Percentiles rank a stretch among this genome's conserved stretches.
Evolutionary conservation across 805 yeast species (phyloP).

Genomic region (Kazachstania psychrophila): DNA sequence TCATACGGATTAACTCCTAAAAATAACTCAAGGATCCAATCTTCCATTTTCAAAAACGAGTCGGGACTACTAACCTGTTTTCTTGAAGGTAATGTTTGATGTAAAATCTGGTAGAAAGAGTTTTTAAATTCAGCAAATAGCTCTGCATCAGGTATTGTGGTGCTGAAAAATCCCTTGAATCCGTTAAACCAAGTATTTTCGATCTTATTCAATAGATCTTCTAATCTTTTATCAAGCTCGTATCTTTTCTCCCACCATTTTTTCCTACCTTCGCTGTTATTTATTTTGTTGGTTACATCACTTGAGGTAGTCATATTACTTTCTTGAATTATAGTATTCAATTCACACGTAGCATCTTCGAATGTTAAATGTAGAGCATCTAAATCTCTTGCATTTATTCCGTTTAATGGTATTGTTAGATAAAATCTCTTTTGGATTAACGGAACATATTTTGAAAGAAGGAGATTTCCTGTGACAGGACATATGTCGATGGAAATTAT

Average conservation of each 20-base stretch:
- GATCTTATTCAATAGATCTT: constrained; percentile 43
- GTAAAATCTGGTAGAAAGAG: constrained; percentile 34
- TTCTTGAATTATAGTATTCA: constrained; percentile 43
- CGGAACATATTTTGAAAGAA: constrained; percentile 39
- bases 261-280: constrained; percentile 49
- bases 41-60: constrained; percentile 33
- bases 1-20: constrained; percentile 35
- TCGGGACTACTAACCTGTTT: constrained; percentile 20
- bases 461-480: constrained; percentile 45
- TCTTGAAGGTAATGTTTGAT: constrained; percentile 43
- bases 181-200: constrained; percentile 74
- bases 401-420: constrained; percentile 50
- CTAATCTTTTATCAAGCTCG: constrained; percentile 47
- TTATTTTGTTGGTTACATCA: constrained; percentile 43
- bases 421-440: constrained; percentile 34
- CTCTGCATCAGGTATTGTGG: constrained; percentile 20
- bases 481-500: constrained; percentile 54
- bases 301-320: constrained; percentile 55
- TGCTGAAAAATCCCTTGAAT: constrained; percentile 52
- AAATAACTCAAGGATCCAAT: constrained; percentile 42
- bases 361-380: constrained; percentile 38
- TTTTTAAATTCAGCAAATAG: constrained; percentile 30
- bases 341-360: constrained; percentile 36
- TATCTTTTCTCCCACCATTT: constrained; percentile 74
- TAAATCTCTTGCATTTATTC: constrained; percentile 38